These are phyloP conservation scores for Eucalyptus fibrosa DNA, from an alignment of 345 rosid species.

Conservation along the genomic window DNA sequence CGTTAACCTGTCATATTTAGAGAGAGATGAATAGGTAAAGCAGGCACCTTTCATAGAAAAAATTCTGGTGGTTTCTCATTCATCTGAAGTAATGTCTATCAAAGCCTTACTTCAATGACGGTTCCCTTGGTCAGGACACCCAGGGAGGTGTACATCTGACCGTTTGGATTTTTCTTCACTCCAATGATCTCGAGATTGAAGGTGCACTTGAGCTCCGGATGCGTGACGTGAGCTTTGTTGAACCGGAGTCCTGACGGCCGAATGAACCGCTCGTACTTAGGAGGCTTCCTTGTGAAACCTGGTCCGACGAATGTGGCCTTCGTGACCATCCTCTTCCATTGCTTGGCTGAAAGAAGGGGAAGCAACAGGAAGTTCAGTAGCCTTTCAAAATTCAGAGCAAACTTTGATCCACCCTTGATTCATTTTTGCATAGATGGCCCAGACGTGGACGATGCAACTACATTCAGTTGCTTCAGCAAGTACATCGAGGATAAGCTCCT, in stretches of 20 bases:
- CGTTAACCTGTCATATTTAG: conserved; percentile 51
- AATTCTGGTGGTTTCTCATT: not conserved
- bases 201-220: conserved; percentile 83
- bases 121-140: conserved; percentile 94
- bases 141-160: conserved; percentile 85
- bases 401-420: not conserved
- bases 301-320: conserved; percentile 89
- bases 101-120: conserved; percentile 56
- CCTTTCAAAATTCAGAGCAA: not conserved
- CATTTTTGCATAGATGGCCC: not conserved
- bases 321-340: conserved; percentile 95
- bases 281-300: conserved; percentile 90
- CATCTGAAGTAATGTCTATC: not conserved
- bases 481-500: not conserved
- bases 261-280: conserved; percentile 90
- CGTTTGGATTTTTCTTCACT: conserved; percentile 87
- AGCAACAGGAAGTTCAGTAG: not conserved
- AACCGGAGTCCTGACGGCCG: conserved; percentile 86
- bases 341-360: conserved; percentile 43
- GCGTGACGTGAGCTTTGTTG: conserved; percentile 90
- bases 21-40: not conserved
- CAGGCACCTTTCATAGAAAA: not conserved
- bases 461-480: not conserved
- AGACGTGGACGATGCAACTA: not conserved
- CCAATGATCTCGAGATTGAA: conserved; percentile 83